Conservation (phyloP, 331 rosid species). For the Cucumis variabilis region DNA sequence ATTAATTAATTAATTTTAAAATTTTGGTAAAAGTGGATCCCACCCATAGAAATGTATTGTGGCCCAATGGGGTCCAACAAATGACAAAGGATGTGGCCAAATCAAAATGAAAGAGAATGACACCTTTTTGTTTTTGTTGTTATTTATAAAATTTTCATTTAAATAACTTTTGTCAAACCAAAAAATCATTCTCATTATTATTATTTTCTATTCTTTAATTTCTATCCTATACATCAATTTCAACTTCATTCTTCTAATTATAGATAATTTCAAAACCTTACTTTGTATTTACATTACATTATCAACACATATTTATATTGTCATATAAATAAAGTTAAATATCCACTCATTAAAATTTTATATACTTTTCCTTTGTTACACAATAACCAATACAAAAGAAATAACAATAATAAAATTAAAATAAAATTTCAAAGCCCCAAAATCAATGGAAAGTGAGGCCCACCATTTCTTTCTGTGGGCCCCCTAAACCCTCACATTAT, state of each 20-base stretch:
- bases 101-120: slow-evolving; percentile 1
- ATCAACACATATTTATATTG: not conserved
- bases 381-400: not conserved
- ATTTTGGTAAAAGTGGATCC: not conserved
- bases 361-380: not conserved
- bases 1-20: too few species aligned
- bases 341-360: not conserved
- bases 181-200: not conserved
- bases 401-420: too few species aligned
- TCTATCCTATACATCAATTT: not conserved
- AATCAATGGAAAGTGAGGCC: not conserved
- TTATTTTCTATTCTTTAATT: too few species aligned
- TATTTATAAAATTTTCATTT: too few species aligned
- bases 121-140: not conserved
- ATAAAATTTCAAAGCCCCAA: not conserved
- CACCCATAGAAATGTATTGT: not conserved
- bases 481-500: too few species aligned
- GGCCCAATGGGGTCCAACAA: not conserved
- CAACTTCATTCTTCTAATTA: not conserved
- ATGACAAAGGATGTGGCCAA: not conserved
- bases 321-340: not conserved
- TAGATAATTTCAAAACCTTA: too few species aligned
- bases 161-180: too few species aligned
- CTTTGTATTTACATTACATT: not conserved
- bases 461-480: not conserved